Base-by-base conservation (phyloP, 495 filamentous ascomycete genomes). In the Aspergillus haitiensis region DNA sequence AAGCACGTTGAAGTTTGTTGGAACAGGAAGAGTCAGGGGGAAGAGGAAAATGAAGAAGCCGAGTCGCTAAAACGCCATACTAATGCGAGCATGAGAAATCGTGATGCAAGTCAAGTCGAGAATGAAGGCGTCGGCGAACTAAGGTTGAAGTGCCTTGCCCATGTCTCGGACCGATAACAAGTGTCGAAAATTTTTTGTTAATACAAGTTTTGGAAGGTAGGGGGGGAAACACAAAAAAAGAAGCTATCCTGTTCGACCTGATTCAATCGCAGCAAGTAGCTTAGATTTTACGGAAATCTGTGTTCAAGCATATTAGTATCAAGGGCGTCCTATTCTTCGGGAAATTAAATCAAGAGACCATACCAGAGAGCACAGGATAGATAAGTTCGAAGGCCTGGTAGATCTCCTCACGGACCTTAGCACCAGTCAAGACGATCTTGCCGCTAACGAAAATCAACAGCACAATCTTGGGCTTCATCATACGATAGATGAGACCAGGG, bases 381-480 rank as follows among this genome's bases (percentile, higher is more conserved):
- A 98, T 98, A 85, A 96, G 86, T 80, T 98, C 94, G 69, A 98
- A 98, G 18, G 93, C 93, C 72, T 94, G 91, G 70, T 98, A 98
- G 67, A 98, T 98, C 80, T 98, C 94, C 78, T 98, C 94, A 61
- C 94, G 89, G 57, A 98, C 93, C 74, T 98, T 98, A 53, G 94
- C 94, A 64, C 94, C 94, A 58, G 95, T 98, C 73, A 98, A 79
- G 69, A 98, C 95, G 60, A 98, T 98, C 84, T 98, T 98, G 65
- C 94, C 94, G 68, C 89, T 93, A 72, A 98, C 94, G 81, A 98
- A 98, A 72, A 98, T 98, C 76, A 98, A 76, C 15, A 98, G 89
- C 21, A 98, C 94, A 62, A 98, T 98, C 87, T 98, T 98, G 27
- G 94, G 94, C 83, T 97, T 97, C 84, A 98, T 97, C 94, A 98